Evolutionary conservation across 2,329 filamentous ascomycete species (phyloP).

Genomic region (Trichoderma sp.): DNA sequence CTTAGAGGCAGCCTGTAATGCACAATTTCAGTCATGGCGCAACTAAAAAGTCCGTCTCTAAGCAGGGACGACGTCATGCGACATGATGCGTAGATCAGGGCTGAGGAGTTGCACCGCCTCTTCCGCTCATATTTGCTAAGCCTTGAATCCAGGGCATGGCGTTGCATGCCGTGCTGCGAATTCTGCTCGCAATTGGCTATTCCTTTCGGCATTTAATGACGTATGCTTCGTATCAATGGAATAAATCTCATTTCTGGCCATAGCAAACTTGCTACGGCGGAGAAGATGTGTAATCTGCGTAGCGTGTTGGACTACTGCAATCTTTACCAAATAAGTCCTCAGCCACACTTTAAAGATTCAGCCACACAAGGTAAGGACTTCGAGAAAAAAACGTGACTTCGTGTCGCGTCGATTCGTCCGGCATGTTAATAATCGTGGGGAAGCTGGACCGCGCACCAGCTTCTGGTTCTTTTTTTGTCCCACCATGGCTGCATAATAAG

Average conservation of each 20-base stretch:
- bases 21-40: not conserved
- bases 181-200: not conserved
- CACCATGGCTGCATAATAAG: not conserved
- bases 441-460: not conserved
- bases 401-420: constrained; percentile 27
- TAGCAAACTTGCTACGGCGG: not conserved
- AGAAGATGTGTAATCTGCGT: not conserved
- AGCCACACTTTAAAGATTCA: not conserved
- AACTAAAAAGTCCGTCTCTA: not conserved
- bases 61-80: constrained; percentile 10
- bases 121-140: not conserved
- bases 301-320: not conserved
- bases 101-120: constrained; percentile 13
- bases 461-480: not conserved
- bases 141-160: not conserved
- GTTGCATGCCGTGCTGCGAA: not conserved
- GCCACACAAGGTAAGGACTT: not conserved
- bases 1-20: not conserved
- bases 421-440: not conserved
- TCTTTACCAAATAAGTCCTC: not conserved
- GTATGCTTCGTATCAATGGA: not conserved
- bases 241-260: not conserved
- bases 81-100: not conserved
- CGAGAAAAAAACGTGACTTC: constrained; percentile 29
- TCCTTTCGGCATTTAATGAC: not conserved